Evolutionary conservation across 371 early-diverging fungal species (phyloP).

Genomic region (Mucor ambiguus): DNA sequence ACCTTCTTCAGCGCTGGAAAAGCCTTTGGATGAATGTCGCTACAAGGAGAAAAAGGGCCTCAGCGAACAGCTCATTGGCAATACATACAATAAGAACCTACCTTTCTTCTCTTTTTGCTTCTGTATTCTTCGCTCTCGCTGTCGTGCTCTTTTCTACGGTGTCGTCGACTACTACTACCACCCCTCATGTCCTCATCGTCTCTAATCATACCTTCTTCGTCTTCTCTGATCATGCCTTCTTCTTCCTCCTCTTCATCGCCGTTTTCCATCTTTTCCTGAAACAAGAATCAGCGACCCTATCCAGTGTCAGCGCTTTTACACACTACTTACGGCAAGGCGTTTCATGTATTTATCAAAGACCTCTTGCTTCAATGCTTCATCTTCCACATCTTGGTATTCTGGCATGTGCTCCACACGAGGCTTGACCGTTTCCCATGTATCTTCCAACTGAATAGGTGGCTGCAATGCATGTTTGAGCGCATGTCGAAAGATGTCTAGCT

Average conservation of each 20-base stretch:
- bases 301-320: not conserved
- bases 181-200: conserved; percentile 17
- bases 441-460: conserved; percentile 59
- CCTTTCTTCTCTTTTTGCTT: conserved; percentile 28
- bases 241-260: conserved; percentile 40
- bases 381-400: conserved; percentile 70
- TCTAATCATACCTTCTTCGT: conserved; percentile 35
- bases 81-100: not conserved
- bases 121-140: conserved; percentile 30
- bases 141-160: conserved; percentile 28
- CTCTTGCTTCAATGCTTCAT: conserved; percentile 64
- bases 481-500: conserved; percentile 75
- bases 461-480: conserved; percentile 64
- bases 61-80: not conserved
- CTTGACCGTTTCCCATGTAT: conserved; percentile 72
- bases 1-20: conserved; percentile 44
- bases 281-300: not conserved
- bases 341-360: conserved; percentile 76
- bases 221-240: conserved; percentile 39
- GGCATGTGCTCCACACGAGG: conserved; percentile 55
- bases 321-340: conserved; percentile 63
- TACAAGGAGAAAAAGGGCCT: not conserved
- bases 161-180: conserved; percentile 20
- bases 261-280: conserved; percentile 31
- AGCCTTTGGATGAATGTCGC: conserved; percentile 17